These are phyloP conservation scores for Talaromyces wortmannii DNA, from an alignment of 495 filamentous ascomycete species.

Conservation along the genomic window DNA sequence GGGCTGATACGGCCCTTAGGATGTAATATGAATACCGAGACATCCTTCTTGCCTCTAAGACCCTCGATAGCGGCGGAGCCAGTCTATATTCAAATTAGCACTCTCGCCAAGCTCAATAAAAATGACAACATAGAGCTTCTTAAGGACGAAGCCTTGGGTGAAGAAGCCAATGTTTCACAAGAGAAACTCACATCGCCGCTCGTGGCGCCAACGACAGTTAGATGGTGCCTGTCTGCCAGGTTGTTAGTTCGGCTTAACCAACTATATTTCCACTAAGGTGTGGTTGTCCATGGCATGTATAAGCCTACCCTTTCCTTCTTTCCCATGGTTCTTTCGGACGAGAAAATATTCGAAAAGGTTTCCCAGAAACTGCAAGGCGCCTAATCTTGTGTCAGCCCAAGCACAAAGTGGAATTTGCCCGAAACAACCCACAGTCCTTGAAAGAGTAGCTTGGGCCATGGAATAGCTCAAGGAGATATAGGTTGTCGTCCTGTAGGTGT, in stretches of 20 bases:
- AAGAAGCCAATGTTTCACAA: too few species aligned
- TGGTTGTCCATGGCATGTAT: background rate
- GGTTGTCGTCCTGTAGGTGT: constrained; percentile 48
- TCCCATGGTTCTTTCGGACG: constrained; percentile 69
- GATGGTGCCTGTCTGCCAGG: constrained; percentile 64
- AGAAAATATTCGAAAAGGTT: constrained; percentile 98
- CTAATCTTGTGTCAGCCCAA: constrained; percentile 15
- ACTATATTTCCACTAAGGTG: background rate
- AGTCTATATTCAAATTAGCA: constrained; percentile 32
- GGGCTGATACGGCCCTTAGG: constrained; percentile 78
- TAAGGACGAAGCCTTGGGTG: too few species aligned
- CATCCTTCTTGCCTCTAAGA: constrained; percentile 94
- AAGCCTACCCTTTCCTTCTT: constrained; percentile 39
- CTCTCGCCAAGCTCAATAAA: background rate
- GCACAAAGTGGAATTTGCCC: background rate
- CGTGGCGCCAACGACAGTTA: constrained; percentile 88
- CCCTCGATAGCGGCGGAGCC: constrained; percentile 95
- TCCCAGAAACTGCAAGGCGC: constrained; percentile 83
- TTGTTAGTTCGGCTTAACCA: constrained; percentile 1
- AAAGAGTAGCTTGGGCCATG: constrained; percentile 96
- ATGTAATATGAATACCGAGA: constrained; percentile 83
- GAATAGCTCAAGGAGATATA: constrained; percentile 90
- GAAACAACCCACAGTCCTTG: constrained; percentile 53
- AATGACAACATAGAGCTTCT: background rate
- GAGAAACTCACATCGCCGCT: constrained; percentile 59